Evolutionary conservation across 2,329 filamentous ascomycete species (phyloP), one percentile per base, ranked within the genome.

Genomic region (Sporothrix inflata): DNA sequence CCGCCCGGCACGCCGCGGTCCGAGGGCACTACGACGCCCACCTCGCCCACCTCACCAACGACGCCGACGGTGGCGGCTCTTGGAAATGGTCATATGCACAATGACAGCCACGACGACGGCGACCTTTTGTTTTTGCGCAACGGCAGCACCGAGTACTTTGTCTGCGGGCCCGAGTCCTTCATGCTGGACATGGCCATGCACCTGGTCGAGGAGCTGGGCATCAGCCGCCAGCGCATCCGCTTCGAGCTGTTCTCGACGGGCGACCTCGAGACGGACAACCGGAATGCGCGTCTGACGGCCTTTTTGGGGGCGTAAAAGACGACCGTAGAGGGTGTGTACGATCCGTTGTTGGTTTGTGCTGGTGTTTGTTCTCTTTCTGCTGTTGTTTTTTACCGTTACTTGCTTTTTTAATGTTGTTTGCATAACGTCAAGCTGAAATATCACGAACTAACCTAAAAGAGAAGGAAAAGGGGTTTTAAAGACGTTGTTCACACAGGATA

Each of bases 151-250:
- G 85, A 87, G 78, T 88, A 88, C 76, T 88, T 81, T 75, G 82
- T 88, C 67, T 88, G 86, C 73, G 86, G 86, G 0, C 85, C 86
- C 0, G 85, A 87, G 78, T 81, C 83, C 73, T 87, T 88, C 75
- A 87, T 87, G 85, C 75, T 82, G 2, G 85, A 87, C 76, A 84
- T 86, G 79, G 80, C 81, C 2, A 79, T 80, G 69, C 84, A 82
- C 63, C 78, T 87, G 67, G 75, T 74, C 24, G 78, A 80, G 71
- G 75, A 79, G 12, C 79, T 83, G 69, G 81, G 83, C 40, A 81
- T 86, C 2, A 77, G 78, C 21, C 73, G 78, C 3, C 72, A 75
- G 19, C 80, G 83, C 55, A 79, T 86, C 76, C 82, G 84, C 73
- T 83, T 82, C 67, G 84, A 86, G 77, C 78, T 85, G 14, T 85